A percentile compares a stretch with the other conserved stretches of the same genome.
These are phyloP conservation scores for Zopfia rhizophila DNA, from an alignment of 2,329 filamentous ascomycete genomes.

Conservation along the genomic window DNA sequence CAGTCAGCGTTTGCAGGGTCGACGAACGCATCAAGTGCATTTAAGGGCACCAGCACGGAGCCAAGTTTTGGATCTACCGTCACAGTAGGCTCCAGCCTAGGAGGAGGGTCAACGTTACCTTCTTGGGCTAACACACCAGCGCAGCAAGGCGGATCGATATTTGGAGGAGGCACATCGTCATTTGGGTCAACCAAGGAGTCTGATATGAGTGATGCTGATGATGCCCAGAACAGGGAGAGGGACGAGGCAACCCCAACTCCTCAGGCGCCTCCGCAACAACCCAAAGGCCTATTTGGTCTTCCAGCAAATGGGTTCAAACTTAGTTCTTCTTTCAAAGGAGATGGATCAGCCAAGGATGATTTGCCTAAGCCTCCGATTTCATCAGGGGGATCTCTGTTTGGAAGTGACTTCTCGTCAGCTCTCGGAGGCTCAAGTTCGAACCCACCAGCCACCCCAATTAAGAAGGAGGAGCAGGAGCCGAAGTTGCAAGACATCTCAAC, in stretches of 20 bases:
- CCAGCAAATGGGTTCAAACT: conserved; percentile 69
- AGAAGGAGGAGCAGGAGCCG: conserved; percentile 46
- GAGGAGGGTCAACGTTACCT: conserved; percentile 42
- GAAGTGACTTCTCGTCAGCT: conserved; percentile 68
- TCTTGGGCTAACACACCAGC: conserved; percentile 46
- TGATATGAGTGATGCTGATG: conserved; percentile 38
- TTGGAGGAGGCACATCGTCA: conserved; percentile 40
- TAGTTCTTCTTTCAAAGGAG: conserved; percentile 73
- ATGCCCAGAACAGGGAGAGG: conserved; percentile 37
- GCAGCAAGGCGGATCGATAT: conserved; percentile 36
- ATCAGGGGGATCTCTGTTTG: conserved; percentile 67
- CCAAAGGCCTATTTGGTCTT: conserved; percentile 45
- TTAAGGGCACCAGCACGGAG: conserved; percentile 37
- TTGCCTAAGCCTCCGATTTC: conserved; percentile 60
- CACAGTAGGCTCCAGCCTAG: conserved; percentile 46
- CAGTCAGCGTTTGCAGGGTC: conserved; percentile 41
- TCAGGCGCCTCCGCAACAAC: conserved; percentile 33
- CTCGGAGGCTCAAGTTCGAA: conserved; percentile 57
- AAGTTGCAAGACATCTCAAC: conserved; percentile 49
- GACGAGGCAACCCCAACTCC: conserved; percentile 50
- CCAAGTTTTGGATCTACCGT: conserved; percentile 56
- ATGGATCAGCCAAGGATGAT: conserved; percentile 70
- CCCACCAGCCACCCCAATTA: conserved; percentile 50
- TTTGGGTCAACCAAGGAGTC: conserved; percentile 42
- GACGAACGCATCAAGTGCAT: conserved; percentile 20